phyloP scores from a whole-genome alignment of 768 basidiomycete species.

The Termitomyces sp. region DNA sequence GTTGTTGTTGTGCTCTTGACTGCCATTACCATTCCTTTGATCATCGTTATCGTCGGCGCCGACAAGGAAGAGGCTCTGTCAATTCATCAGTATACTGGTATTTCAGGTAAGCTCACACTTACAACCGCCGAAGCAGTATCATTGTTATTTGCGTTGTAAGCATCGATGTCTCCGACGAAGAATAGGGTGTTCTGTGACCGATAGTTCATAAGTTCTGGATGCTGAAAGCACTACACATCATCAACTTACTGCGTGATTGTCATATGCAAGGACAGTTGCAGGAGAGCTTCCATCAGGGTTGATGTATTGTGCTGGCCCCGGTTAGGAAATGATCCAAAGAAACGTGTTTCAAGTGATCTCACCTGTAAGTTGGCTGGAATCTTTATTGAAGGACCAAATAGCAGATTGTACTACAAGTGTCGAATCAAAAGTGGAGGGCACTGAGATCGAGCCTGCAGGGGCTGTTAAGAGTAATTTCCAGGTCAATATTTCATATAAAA shows the following conservation, averaged over 20 bases:
- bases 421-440: slow-evolving; percentile 13
- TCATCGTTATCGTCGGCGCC: background rate
- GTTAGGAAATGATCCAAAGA: background rate
- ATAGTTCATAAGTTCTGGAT: background rate
- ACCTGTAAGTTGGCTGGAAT: slow-evolving; percentile 36
- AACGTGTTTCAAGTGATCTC: slow-evolving; percentile 5
- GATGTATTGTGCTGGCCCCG: slow-evolving; percentile 35
- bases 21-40: background rate
- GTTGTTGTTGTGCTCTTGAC: background rate
- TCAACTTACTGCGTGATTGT: slow-evolving; percentile 23
- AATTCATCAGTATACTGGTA: background rate
- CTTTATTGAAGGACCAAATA: slow-evolving; percentile 37
- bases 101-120: slow-evolving; percentile 13
- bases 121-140: slow-evolving; percentile 28
- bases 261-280: slow-evolving; percentile 32
- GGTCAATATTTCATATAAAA: background rate
- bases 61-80: slow-evolving; percentile 15
- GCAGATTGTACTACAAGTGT: slow-evolving; percentile 31
- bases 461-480: slow-evolving; percentile 18
- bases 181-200: slow-evolving; percentile 29
- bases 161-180: slow-evolving; percentile 36
- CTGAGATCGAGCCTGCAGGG: slow-evolving; percentile 24
- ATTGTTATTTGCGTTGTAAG: slow-evolving; percentile 29
- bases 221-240: background rate
- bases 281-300: slow-evolving; percentile 37